Percentiles rank a stretch among this genome's conserved stretches.
Conservation (phyloP, 306 rosid genomes). For the Trifolium dubium region DNA sequence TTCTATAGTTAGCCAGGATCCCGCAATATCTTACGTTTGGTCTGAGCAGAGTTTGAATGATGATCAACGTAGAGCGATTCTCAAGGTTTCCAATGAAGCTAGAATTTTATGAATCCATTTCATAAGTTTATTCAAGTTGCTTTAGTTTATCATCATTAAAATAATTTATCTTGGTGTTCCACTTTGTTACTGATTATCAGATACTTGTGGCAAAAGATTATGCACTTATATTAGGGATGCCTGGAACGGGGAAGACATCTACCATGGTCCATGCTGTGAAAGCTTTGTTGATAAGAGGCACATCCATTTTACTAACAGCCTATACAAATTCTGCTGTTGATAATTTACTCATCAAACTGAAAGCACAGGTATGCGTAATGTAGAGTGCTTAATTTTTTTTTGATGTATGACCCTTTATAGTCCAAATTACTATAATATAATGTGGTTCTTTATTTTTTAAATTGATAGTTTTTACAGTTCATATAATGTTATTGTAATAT, state of each 20-base stretch:
- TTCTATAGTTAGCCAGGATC: slow-evolving; percentile 83
- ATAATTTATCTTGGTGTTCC: slow-evolving; percentile 32
- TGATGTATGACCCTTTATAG: slow-evolving; percentile 2
- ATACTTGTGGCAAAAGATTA: slow-evolving; percentile 92
- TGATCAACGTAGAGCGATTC: slow-evolving; percentile 90
- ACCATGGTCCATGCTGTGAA: slow-evolving; percentile 98
- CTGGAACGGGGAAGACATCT: slow-evolving; percentile 98
- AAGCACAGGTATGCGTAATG: slow-evolving; percentile 68
- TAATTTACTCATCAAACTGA: slow-evolving; percentile 87
- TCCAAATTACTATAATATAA: slow-evolving; percentile 10
- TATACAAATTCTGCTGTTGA: slow-evolving; percentile 96
- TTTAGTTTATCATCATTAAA: slow-evolving; percentile 27
- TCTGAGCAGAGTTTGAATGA: slow-evolving; percentile 77
- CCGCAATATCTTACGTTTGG: slow-evolving; percentile 86
- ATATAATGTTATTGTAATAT: slow-evolving; percentile 38
- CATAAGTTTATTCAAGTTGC: slow-evolving; percentile 33
- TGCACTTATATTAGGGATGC: slow-evolving; percentile 95
- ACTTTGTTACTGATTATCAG: slow-evolving; percentile 51
- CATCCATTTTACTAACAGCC: slow-evolving; percentile 90
- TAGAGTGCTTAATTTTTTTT: slow-evolving; percentile 22
- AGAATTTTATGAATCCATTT: slow-evolving; percentile 32
- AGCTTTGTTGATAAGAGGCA: slow-evolving; percentile 86
- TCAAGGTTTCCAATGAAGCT: slow-evolving; percentile 64
- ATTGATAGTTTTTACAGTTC: not conserved
- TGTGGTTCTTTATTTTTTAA: slow-evolving; percentile 17